Conservation (phyloP, 73 alveolate species). For the Paramecium tetraurelia region DNA sequence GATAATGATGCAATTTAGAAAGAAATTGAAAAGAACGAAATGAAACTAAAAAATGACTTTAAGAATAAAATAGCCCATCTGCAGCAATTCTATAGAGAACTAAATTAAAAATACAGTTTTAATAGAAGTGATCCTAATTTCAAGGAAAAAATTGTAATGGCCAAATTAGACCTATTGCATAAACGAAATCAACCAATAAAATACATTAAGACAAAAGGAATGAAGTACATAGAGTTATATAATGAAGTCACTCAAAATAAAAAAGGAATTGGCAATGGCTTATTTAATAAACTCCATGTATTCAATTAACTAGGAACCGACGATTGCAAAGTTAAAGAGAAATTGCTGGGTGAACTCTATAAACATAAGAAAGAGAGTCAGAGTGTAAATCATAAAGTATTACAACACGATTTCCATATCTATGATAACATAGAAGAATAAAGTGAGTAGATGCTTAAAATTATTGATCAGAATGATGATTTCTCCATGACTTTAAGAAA, state of each 20-base stretch:
- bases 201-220: neutral
- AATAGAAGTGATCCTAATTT: neutral
- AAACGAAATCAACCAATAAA: neutral
- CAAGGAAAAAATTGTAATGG: neutral
- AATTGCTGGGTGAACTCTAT: neutral
- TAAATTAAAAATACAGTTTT: neutral
- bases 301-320: neutral
- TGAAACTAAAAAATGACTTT: conserved; percentile 19
- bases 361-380: neutral
- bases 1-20: conserved; percentile 2
- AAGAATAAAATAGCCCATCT: conserved; percentile 1
- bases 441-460: neutral
- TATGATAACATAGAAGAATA: conserved; percentile 1
- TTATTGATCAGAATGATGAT: neutral
- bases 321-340: neutral
- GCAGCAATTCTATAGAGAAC: neutral
- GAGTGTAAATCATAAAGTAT: neutral
- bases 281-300: neutral
- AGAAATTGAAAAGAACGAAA: conserved; percentile 36
- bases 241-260: neutral
- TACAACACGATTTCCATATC: neutral
- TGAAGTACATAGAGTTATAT: neutral
- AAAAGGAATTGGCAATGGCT: neutral
- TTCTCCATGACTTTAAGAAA: neutral
- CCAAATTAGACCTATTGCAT: neutral